phyloP scores from a whole-genome alignment of 2,329 filamentous ascomycete genomes.

The Colletotrichum viniferum region DNA sequence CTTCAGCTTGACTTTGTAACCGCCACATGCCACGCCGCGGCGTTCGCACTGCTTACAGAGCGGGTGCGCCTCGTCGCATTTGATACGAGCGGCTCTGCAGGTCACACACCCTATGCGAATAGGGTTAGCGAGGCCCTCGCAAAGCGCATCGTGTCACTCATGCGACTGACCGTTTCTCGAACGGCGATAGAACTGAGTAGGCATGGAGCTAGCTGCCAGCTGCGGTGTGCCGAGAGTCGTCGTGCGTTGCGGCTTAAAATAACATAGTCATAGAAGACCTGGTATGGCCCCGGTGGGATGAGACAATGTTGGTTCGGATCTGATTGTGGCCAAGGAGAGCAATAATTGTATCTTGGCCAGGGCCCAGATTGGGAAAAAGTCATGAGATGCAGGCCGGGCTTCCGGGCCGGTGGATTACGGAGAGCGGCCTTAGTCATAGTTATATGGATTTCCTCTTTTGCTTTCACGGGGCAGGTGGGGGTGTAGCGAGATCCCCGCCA shows the following conservation, averaged over 20 bases:
- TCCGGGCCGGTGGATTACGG: not conserved
- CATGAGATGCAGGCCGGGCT: not conserved
- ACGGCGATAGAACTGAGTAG: not conserved
- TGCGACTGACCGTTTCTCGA: conserved; percentile 1
- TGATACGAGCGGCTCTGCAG: not conserved
- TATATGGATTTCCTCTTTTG: not conserved
- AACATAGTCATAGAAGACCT: not conserved
- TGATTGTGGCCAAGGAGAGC: not conserved
- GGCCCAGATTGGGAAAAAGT: not conserved
- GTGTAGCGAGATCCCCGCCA: not conserved
- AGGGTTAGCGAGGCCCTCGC: not conserved
- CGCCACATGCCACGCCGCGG: not conserved
- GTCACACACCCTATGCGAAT: not conserved
- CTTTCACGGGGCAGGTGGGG: not conserved
- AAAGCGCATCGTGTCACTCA: not conserved
- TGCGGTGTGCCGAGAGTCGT: not conserved
- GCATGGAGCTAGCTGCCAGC: not conserved
- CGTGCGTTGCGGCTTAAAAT: not conserved
- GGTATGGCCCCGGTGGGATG: not conserved
- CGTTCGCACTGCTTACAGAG: not conserved
- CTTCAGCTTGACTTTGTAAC: conserved; percentile 4
- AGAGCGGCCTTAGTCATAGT: not conserved
- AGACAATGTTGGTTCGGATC: not conserved
- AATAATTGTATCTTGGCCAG: not conserved
- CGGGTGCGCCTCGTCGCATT: conserved; percentile 6